Evolutionary conservation across 345 rosid genomes (phyloP).

Genomic region (Triadica sebifera): DNA sequence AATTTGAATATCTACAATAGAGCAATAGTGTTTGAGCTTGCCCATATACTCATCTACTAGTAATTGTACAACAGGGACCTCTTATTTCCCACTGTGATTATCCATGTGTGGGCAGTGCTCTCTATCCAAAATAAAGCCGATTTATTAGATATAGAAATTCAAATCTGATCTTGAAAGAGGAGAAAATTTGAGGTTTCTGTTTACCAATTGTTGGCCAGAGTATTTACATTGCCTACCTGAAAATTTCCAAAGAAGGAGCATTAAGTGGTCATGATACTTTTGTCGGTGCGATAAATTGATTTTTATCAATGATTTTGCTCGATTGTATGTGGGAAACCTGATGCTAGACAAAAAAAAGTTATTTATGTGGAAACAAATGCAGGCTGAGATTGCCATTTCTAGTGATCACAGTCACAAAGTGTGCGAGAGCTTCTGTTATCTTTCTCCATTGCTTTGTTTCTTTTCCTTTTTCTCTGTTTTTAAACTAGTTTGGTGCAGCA

Average conservation of each 20-base stretch:
- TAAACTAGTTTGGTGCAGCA: background rate
- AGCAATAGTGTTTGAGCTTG: constrained; percentile 69
- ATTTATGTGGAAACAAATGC: background rate
- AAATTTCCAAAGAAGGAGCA: background rate
- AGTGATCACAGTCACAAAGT: background rate
- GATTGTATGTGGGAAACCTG: background rate
- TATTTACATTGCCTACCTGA: constrained; percentile 54
- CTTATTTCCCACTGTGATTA: constrained; percentile 75
- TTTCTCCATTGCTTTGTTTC: too few relatives aligned
- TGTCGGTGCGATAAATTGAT: background rate
- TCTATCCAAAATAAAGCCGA: constrained; percentile 41
- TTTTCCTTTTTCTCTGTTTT: background rate
- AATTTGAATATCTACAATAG: constrained; percentile 55
- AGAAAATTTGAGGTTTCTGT: background rate
- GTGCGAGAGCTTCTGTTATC: background rate
- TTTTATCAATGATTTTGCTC: background rate
- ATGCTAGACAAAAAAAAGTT: background rate
- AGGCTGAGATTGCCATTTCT: constrained; percentile 1
- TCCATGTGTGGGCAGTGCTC: constrained; percentile 73
- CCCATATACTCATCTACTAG: constrained; percentile 60
- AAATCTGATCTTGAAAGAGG: background rate
- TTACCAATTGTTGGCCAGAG: constrained; percentile 75
- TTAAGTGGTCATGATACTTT: background rate
- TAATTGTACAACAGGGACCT: constrained; percentile 71
- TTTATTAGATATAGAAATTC: background rate